Evolutionary conservation across 805 yeast genomes (phyloP), one percentile per base, ranked within the genome.

Genomic region (Phaffomyces thermotolerans): DNA sequence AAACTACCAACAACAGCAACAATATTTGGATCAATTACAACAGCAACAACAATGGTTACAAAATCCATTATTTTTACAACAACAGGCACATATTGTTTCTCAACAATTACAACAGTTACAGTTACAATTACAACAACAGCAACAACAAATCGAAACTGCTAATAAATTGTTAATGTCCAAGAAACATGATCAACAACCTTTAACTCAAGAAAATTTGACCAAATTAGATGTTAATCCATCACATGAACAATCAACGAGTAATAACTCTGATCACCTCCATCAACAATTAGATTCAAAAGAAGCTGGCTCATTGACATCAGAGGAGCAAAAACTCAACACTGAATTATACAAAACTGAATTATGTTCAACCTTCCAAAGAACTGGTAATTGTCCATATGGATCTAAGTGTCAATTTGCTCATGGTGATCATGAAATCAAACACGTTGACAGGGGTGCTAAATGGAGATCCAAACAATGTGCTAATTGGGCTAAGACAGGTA

Each of bases 351-450:
- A 89, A 66, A 90, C 97, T 0, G 97, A 89, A 63, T 71, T 90
- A 44, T 89, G 97, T 63, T 83, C 81, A 34, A 81, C 90, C 23
- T 89, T 73, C 60, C 76, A 79, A 58, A 78, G 76, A 54, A 74
- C 78, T 51, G 84, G 85, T 22, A 57, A 62, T 41, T 89, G 97
- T 62, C 95, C 95, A 14, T 89, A 89, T 60, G 95, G 95, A 2
- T 73, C 76, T 51, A 89, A 89, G 67, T 89, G 97, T 63, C 96
- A 89, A 66, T 89, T 89, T 72, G 96, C 96, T 6, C 97, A 89
- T 59, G 96, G 97, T 17, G 71, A 75, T 34, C 66, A 73, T 43
- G 96, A 89, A 62, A 68, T 89, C 54, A 86, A 86, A 62, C 53
- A 64, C 12, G 80, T 87, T 37, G 81, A 79, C 47, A 73, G 91